Evolutionary conservation across 108 stramenopile genomes (phyloP).

Genomic region (Ochromonas danica): DNA sequence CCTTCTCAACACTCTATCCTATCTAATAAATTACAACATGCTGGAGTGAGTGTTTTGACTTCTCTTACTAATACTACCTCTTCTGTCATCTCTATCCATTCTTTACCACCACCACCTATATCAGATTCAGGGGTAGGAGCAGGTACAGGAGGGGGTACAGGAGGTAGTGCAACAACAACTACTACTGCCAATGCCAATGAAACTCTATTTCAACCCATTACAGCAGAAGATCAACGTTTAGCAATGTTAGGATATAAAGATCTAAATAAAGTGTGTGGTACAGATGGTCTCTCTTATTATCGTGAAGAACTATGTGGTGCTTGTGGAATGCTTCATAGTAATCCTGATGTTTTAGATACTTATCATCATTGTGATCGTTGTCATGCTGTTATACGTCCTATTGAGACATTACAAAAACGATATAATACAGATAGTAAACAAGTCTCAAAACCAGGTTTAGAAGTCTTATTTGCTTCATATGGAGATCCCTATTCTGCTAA

Average conservation of each 20-base stretch:
- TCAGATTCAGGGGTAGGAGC: no score
- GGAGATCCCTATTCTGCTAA: not conserved
- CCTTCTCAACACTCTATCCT: no score
- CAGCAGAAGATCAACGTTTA: not conserved
- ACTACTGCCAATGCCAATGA: not conserved
- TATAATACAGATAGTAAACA: no score
- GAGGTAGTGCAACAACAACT: no score
- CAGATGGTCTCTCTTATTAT: not conserved
- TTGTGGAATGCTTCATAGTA: conserved; percentile 3
- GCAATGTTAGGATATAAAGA: conserved; percentile 20
- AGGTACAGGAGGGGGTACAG: no score
- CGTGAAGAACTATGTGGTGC: conserved; percentile 26
- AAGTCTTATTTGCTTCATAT: conserved; percentile 2
- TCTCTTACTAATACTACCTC: no score
- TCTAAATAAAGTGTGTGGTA: not conserved
- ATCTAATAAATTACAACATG: no score
- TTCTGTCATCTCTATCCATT: no score
- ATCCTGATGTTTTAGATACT: conserved; percentile 3
- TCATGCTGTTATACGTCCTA: not conserved
- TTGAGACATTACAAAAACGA: not conserved
- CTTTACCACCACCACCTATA: no score
- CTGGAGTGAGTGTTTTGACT: no score
- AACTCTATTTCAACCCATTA: not conserved
- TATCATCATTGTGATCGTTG: not conserved
- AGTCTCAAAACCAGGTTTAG: not conserved